A percentile compares a stretch with the other conserved stretches of the same genome.
Conservation (phyloP, 345 rosid species). For the Iberis pinnata region DNA sequence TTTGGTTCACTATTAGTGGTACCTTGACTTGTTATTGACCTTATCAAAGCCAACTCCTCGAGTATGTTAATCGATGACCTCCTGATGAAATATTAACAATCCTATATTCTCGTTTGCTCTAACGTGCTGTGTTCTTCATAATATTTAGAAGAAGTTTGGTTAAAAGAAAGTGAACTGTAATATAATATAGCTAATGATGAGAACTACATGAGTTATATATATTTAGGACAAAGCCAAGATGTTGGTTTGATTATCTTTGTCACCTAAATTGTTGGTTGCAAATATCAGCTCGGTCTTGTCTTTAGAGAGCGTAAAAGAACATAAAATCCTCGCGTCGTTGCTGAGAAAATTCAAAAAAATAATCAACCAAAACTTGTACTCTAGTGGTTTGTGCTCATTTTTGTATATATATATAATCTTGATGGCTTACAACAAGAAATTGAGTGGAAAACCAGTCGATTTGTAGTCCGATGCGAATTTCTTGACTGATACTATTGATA, state of each 20-base stretch:
- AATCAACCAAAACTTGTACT: too few species aligned
- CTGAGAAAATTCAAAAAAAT: conserved; percentile 10
- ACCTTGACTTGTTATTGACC: conserved; percentile 45
- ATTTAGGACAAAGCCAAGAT: neutral
- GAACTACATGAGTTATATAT: neutral
- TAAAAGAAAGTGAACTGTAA: conserved; percentile 60
- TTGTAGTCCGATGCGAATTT: conserved; percentile 51
- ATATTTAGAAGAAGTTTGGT: conserved; percentile 48
- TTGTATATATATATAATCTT: too few species aligned
- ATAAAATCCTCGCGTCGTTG: conserved; percentile 42
- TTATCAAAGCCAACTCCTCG: conserved; percentile 44
- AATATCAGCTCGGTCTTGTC: conserved; percentile 50
- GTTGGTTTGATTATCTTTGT: neutral
- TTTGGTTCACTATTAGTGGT: conserved; percentile 5
- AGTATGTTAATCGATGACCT: conserved; percentile 35
- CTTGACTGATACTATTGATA: conserved; percentile 49
- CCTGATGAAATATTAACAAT: conserved; percentile 49
- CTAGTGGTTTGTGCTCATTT: too few species aligned
- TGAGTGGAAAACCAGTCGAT: conserved; percentile 47
- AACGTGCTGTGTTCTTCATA: conserved; percentile 45
- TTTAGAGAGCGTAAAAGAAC: conserved; percentile 40
- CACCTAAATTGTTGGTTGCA: conserved; percentile 60
- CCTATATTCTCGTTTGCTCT: conserved; percentile 48
- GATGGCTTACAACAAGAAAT: conserved; percentile 46
- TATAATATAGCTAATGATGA: neutral